A percentile compares a stretch with the other conserved stretches of the same genome.
These are phyloP conservation scores for Neodidymelliopsis sp. DNA, from an alignment of 2,329 filamentous ascomycete species.

Conservation along the genomic window DNA sequence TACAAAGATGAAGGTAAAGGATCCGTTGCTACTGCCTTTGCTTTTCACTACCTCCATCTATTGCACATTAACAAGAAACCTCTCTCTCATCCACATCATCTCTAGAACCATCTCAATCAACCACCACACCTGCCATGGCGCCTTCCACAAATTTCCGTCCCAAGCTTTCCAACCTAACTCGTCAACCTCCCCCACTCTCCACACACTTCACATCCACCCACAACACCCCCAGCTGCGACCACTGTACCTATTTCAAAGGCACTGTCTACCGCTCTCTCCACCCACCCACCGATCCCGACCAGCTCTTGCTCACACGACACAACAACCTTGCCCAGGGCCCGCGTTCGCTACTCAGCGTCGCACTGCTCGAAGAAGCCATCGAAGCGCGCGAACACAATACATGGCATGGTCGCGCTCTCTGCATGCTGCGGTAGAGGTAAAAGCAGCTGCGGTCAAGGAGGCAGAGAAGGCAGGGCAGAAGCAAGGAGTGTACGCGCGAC, in stretches of 20 bases:
- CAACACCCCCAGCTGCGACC: not conserved
- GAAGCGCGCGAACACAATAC: not conserved
- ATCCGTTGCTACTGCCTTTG: too few species aligned
- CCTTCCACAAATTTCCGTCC: too few species aligned
- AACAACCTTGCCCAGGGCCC: not conserved
- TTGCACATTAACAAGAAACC: too few species aligned
- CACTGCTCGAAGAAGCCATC: not conserved
- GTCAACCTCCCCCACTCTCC: too few species aligned
- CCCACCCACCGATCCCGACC: not conserved
- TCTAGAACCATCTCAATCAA: too few species aligned
- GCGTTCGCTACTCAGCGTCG: not conserved
- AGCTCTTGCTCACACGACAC: not conserved
- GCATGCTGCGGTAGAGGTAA: not conserved
- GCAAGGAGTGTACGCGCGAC: not conserved
- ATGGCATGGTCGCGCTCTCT: not conserved
- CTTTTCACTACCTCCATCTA: too few species aligned
- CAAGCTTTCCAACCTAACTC: too few species aligned
- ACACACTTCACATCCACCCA: not conserved
- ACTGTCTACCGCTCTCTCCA: not conserved
- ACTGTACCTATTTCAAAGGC: slow-evolving; percentile 6
- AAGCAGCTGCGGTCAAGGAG: not conserved
- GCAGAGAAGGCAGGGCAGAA: not conserved
- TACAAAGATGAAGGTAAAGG: too few species aligned
- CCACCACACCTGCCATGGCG: too few species aligned
- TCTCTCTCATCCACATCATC: too few species aligned